Base-by-base conservation (phyloP, 345 rosid genomes). In the Brassica cretica region DNA sequence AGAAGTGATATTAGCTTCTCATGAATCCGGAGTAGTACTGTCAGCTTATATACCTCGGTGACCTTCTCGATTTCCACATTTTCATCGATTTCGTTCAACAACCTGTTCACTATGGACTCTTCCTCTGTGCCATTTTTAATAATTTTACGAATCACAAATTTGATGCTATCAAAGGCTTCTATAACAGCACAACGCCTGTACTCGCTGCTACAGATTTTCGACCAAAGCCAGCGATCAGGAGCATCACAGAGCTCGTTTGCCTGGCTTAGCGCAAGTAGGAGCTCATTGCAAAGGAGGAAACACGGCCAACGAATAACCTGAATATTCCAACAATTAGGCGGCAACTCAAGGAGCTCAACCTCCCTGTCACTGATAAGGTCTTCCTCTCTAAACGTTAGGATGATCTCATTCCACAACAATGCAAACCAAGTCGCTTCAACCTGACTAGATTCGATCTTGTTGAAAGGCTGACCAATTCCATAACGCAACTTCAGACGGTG, bases 301-400 rank as follows among this genome's bases (percentile, higher is more conserved):
- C 97, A 90, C 0, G 98, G 98, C 98, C 97, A 94, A 30, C 97
- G 91, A 75, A 94, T 84, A 51, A 92, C 97, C 79, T 90, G 85
- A 18, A 94, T 88, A 77, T 84, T 64, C 98, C 98, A 94, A 78
- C 78, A 87, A 83, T 90, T 90, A 78, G 94, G 92, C 0, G 94
- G 90, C 81, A 94, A 82, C 76, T 89, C 96, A 76, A 94, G 70
- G 66, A 94, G 91, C 85, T 94, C 98, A 64, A 83, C 66, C 71
- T 94, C 98, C 72, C 64, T 44, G 81, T 94, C 93, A 76, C 87
- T 86, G 67, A 94, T 82, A 11, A 88, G 87, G 82, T 92, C 98
- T 84, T 94, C 98, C 81, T 94, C 98, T 84, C 93, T 85, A 81
- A 94, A 90, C 37, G 86, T 72, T 61, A 75, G 62, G 25, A 94